These are phyloP conservation scores for Exophiala sp. DNA, from an alignment of 2,329 filamentous ascomycete genomes.

Conservation along the genomic window DNA sequence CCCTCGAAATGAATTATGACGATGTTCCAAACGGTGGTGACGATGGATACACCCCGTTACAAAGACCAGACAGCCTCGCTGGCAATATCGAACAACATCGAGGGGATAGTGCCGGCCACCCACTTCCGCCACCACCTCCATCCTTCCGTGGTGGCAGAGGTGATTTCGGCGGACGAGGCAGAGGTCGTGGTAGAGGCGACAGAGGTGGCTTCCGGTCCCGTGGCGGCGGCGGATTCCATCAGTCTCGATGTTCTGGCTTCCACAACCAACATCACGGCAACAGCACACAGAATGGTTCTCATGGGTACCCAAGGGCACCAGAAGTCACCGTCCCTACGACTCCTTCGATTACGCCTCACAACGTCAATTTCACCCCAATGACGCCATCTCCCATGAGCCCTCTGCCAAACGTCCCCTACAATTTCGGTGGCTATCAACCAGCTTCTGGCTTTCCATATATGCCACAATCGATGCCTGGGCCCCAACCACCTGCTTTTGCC, in stretches of 20 bases:
- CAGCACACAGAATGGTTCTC: constrained; percentile 4
- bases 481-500: constrained; percentile 1
- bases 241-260: constrained; percentile 4
- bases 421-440: constrained; percentile 12
- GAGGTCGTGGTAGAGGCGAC: constrained; percentile 32
- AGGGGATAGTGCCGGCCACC: constrained; percentile 5
- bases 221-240: constrained; percentile 31
- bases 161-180: constrained; percentile 39
- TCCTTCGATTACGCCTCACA: constrained; percentile 22
- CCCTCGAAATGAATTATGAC: constrained; percentile 60
- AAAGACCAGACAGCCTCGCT: constrained; percentile 63
- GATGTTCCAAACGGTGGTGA: constrained; percentile 52
- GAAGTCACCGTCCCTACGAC: constrained; percentile 20
- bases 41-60: constrained; percentile 63
- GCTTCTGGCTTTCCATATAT: constrained; percentile 9
- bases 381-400: constrained; percentile 27
- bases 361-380: constrained; percentile 18
- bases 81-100: constrained; percentile 32
- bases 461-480: constrained; percentile 2
- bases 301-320: constrained; percentile 3
- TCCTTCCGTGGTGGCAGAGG: constrained; percentile 29
- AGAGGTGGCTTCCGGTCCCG: constrained; percentile 29
- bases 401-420: constrained; percentile 22
- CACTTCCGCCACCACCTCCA: constrained; percentile 18
- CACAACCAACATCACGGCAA: constrained; percentile 24